Evolutionary conservation across 805 yeast genomes (phyloP), one percentile per base, ranked within the genome.

Genomic region (Yarrowia sp.): DNA sequence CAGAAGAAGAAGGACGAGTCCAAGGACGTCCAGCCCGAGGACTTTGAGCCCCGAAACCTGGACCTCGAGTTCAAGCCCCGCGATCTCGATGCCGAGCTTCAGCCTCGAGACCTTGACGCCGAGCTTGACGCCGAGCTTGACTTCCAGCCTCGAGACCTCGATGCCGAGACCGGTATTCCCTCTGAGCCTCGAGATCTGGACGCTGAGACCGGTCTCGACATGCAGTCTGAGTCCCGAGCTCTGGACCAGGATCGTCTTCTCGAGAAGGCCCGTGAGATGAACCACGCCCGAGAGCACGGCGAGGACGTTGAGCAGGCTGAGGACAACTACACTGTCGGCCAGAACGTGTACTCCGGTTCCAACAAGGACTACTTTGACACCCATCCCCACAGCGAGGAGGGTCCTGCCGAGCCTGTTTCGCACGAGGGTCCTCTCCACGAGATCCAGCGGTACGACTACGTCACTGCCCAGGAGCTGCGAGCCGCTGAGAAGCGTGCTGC

Each of bases 321-420:
- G n/a, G n/a, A n/a, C n/a, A n/a, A n/a, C 1, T 41, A n/a, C 38
- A 31, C 27, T 21, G 4, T 6, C 10, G 56, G 56, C 3, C 56
- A 47, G 21, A 47, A 47, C 19, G 22, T 33, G 9, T 47, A 47
- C 21, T 6, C 29, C 10, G 56, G 56, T 9, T 14, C 39, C 39
- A 47, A 32, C 56, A 32, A 47, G 39, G 56, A 47, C 29, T 47
- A 47, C 39, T 47, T 47, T 47, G 56, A 47, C 16, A n/a, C 41
- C 32, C 56, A 47, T 9, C 39, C 56, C 31, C 29, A 47, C 14
- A 39, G 33, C 5, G 56, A 47, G 39, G 24, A 47, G 6, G 56
- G 56, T 32, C 56, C 56, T 22, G 19, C 29, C 6, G 56, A 47
- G 31, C 10, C 21, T 10, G 31, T n/a, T 13, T 6, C 38, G 2